These are phyloP conservation scores for Ziziphus jujuba DNA, from an alignment of 306 rosid genomes.

Conservation along the genomic window DNA sequence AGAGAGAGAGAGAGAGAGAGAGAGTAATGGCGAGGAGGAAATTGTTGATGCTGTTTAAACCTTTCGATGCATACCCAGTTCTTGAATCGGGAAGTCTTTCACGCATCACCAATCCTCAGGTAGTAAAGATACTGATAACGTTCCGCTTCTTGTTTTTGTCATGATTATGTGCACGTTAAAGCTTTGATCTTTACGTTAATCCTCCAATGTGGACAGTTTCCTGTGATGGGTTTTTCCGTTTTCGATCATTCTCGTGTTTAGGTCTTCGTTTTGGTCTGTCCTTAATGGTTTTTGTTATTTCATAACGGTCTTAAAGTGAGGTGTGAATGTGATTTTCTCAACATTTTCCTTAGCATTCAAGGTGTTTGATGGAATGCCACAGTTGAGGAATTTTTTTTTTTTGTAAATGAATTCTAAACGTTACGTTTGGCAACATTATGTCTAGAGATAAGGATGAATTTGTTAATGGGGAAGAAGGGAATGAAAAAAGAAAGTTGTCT, in stretches of 20 bases:
- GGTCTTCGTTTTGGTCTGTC: not conserved
- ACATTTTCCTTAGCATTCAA: conserved; percentile 27
- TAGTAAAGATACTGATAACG: not conserved
- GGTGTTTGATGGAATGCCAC: conserved; percentile 48
- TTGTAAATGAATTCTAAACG: not conserved
- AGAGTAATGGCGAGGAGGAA: conserved; percentile 53
- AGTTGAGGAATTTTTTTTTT: conserved; percentile 15
- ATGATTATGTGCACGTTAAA: conserved; percentile 4
- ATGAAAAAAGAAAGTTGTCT: not conserved
- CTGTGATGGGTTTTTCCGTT: not conserved
- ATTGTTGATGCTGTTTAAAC: conserved; percentile 60
- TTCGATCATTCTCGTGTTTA: conserved; percentile 5
- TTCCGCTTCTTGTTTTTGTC: not conserved
- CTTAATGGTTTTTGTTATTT: not conserved
- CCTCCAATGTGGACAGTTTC: not conserved
- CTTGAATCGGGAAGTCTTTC: conserved; percentile 34
- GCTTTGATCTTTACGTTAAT: conserved; percentile 4
- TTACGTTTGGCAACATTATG: not conserved
- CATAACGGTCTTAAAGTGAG: not conserved
- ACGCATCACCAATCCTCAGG: conserved; percentile 55
- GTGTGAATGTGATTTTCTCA: not conserved
- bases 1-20: conserved; percentile 1
- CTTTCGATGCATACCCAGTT: conserved; percentile 49
- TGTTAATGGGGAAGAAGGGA: not conserved
- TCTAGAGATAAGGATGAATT: not conserved